phyloP scores from a whole-genome alignment of 2,329 filamentous ascomycete species.

The Xylaria sp. region DNA sequence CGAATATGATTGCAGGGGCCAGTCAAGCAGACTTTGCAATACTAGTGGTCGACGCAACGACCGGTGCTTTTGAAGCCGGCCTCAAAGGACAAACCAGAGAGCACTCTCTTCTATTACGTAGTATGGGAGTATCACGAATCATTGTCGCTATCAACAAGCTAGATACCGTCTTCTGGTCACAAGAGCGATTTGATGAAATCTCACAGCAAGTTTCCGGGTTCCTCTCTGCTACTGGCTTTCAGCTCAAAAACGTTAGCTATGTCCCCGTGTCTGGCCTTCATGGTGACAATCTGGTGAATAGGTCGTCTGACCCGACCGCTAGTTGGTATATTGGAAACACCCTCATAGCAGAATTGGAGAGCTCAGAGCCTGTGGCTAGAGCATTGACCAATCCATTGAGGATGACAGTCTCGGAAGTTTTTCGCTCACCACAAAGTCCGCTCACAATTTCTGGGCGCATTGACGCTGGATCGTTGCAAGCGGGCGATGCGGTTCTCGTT shows the following conservation, averaged over 20 bases:
- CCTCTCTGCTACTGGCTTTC: conserved; percentile 82
- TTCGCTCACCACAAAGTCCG: conserved; percentile 81
- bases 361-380: conserved; percentile 76
- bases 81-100: conserved; percentile 94
- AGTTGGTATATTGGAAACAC: conserved; percentile 86
- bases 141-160: conserved; percentile 97
- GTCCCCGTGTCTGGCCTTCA: conserved; percentile 89
- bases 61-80: conserved; percentile 92
- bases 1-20: conserved; percentile 98
- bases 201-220: conserved; percentile 84
- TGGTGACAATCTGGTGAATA: conserved; percentile 83
- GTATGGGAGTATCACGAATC: conserved; percentile 87
- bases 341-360: conserved; percentile 84
- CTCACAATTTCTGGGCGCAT: conserved; percentile 88
- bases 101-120: conserved; percentile 87
- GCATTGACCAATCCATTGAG: conserved; percentile 82
- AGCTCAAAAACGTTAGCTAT: conserved; percentile 82
- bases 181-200: conserved; percentile 86
- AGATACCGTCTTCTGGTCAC: conserved; percentile 84
- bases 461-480: conserved; percentile 83
- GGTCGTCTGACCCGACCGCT: conserved; percentile 64
- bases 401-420: conserved; percentile 88
- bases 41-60: conserved; percentile 89
- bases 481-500: conserved; percentile 81
- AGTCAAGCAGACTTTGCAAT: conserved; percentile 97